Percentiles rank a stretch among this genome's conserved stretches.
Conservation (phyloP, 352 stramenopile species). For the Phytophthora meadii region DNA sequence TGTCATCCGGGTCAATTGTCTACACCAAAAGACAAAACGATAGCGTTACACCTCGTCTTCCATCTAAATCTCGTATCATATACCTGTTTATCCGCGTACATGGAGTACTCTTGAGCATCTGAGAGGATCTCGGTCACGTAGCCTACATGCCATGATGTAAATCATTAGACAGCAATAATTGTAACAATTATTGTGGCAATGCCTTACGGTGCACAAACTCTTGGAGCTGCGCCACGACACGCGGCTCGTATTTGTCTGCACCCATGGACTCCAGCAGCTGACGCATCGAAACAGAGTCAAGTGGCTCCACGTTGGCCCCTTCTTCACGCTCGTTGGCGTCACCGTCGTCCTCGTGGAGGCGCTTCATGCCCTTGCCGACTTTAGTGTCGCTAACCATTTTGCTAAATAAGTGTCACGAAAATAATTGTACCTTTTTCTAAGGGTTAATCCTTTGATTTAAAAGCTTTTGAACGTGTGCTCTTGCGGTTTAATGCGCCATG, state of each 20-base stretch:
- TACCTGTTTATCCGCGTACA: constrained; percentile 79
- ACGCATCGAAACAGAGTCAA: constrained; percentile 70
- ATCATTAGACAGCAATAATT: neutral
- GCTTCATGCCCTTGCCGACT: constrained; percentile 33
- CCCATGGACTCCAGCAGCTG: constrained; percentile 83
- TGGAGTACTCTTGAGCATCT: constrained; percentile 86
- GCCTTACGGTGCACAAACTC: constrained; percentile 83
- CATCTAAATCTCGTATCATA: neutral
- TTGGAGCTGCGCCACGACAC: constrained; percentile 82
- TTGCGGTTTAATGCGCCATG: constrained; percentile 74
- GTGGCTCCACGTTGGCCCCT: constrained; percentile 48
- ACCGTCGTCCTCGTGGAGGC: constrained; percentile 71
- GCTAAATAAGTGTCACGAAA: no score
- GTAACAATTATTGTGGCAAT: neutral
- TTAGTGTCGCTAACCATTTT: constrained; percentile 58
- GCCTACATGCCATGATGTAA: constrained; percentile 38
- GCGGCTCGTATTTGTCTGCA: constrained; percentile 77
- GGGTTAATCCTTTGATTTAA: constrained; percentile 18
- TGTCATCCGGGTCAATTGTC: constrained; percentile 76
- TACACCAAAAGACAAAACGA: constrained; percentile 24
- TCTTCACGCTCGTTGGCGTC: constrained; percentile 44
- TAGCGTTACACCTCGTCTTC: constrained; percentile 9
- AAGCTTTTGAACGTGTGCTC: constrained; percentile 84
- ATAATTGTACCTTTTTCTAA: constrained; percentile 14
- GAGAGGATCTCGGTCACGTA: constrained; percentile 87